A percentile compares a stretch with the other conserved stretches of the same genome.
Conservation (phyloP, 1,284 basidiomycete genomes). For the Boletus calvinii region DNA sequence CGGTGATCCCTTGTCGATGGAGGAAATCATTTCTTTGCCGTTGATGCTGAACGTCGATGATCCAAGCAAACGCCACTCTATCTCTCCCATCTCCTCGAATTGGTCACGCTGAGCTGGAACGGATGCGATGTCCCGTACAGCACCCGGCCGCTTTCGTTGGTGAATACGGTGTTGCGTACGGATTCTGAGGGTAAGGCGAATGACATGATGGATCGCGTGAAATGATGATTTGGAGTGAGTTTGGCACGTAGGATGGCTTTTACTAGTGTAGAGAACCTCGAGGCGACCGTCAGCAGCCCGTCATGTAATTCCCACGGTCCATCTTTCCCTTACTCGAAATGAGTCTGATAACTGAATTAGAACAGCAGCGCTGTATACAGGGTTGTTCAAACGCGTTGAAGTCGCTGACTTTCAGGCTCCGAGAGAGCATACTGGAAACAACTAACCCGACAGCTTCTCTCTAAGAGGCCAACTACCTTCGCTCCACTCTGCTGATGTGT, state of each 20-base stretch:
- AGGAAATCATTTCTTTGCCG: slow-evolving; percentile 19
- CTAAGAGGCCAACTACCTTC: too few relatives aligned
- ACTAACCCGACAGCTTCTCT: too few relatives aligned
- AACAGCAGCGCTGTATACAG: too few relatives aligned
- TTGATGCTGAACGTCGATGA: slow-evolving; percentile 21
- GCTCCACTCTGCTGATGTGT: too few relatives aligned
- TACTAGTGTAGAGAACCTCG: neutral
- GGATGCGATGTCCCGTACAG: slow-evolving; percentile 20
- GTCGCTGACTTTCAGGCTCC: too few relatives aligned
- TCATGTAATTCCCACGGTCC: too few relatives aligned
- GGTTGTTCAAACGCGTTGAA: too few relatives aligned
- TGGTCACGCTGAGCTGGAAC: slow-evolving; percentile 12
- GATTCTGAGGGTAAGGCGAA: slow-evolving; percentile 17
- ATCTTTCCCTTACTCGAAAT: too few relatives aligned
- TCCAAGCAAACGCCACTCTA: slow-evolving; percentile 21
- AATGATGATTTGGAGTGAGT: neutral
- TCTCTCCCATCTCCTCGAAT: slow-evolving; percentile 22
- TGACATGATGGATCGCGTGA: slow-evolving; percentile 1
- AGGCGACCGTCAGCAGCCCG: neutral
- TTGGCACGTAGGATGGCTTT: neutral
- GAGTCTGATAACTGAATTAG: too few relatives aligned
- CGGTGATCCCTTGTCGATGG: slow-evolving; percentile 15
- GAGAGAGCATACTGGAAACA: too few relatives aligned
- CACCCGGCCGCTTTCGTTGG: slow-evolving; percentile 18
- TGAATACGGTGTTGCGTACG: slow-evolving; percentile 18